Percentiles rank a stretch among this genome's conserved stretches.
phyloP scores from a whole-genome alignment of 345 rosid species.

The Excoecaria agallocha region DNA sequence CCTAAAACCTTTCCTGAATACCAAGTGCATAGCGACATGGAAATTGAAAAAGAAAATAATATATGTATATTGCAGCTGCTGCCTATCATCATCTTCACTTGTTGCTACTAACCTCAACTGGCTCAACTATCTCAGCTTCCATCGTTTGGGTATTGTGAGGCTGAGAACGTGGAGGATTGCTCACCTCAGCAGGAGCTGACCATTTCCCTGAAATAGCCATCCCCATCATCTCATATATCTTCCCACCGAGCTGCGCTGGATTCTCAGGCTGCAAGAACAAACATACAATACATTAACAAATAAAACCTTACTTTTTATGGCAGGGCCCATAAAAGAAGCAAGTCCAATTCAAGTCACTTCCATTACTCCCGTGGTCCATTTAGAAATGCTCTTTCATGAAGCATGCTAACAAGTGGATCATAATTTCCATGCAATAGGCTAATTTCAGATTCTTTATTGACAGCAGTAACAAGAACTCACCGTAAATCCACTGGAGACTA shows the following conservation, averaged over 20 bases:
- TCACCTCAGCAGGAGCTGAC: conserved; percentile 39
- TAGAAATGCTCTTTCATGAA: neutral
- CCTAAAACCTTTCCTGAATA: neutral
- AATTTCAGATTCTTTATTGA: neutral
- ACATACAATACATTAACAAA: neutral
- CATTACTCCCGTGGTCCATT: neutral
- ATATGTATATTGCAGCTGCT: neutral
- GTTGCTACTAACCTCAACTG: conserved; percentile 54
- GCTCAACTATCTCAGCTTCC: conserved; percentile 88
- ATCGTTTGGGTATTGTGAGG: conserved; percentile 35
- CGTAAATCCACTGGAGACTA: conserved; percentile 92
- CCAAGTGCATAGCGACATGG: neutral
- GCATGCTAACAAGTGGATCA: neutral
- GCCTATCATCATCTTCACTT: conserved; percentile 40
- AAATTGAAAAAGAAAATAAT: neutral
- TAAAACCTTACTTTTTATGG: neutral
- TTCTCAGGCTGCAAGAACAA: conserved; percentile 69
- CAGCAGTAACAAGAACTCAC: conserved; percentile 41
- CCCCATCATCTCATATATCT: conserved; percentile 98
- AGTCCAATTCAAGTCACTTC: neutral
- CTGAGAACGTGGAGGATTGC: conserved; percentile 25
- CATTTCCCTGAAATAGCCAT: conserved; percentile 80
- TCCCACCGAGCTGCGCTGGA: conserved; percentile 91
- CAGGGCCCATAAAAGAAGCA: neutral
- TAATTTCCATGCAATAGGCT: neutral